Evolutionary conservation across 2,329 filamentous ascomycete species (phyloP).

Genomic region (Ramichloridium luteum): DNA sequence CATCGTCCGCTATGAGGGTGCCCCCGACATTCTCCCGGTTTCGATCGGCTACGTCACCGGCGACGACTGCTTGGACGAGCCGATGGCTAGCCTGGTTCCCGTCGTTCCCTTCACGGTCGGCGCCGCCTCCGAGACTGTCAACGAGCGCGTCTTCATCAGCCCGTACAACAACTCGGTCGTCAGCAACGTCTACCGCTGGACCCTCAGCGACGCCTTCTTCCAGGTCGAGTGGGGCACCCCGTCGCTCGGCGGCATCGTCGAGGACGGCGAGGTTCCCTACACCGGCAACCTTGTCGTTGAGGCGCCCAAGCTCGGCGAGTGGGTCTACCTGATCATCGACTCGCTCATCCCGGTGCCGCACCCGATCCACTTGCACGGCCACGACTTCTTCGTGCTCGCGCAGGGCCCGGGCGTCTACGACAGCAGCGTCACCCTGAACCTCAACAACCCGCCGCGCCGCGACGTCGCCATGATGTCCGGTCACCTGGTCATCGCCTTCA

Average conservation of each 20-base stretch:
- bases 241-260: constrained; percentile 25
- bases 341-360: constrained; percentile 26
- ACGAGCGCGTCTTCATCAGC: constrained; percentile 23
- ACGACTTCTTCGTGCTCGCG: constrained; percentile 26
- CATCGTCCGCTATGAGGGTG: constrained; percentile 27
- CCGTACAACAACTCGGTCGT: constrained; percentile 19
- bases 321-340: constrained; percentile 36
- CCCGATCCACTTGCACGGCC: constrained; percentile 29
- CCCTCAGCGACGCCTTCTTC: constrained; percentile 31
- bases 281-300: constrained; percentile 27
- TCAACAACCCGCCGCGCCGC: constrained; percentile 35
- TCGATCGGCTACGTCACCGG: constrained; percentile 24
- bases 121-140: constrained; percentile 18
- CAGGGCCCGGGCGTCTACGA: constrained; percentile 19
- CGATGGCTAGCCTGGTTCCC: constrained; percentile 26
- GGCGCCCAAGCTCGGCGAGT: constrained; percentile 24
- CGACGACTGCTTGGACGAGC: constrained; percentile 29
- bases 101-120: constrained; percentile 20
- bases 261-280: constrained; percentile 26
- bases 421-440: constrained; percentile 22
- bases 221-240: constrained; percentile 27
- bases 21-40: constrained; percentile 20
- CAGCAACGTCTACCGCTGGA: constrained; percentile 30
- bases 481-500: constrained; percentile 39
- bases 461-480: constrained; percentile 38